Base-by-base conservation (phyloP, 805 yeast genomes). In the Teunomyces barrocoloradensis region DNA sequence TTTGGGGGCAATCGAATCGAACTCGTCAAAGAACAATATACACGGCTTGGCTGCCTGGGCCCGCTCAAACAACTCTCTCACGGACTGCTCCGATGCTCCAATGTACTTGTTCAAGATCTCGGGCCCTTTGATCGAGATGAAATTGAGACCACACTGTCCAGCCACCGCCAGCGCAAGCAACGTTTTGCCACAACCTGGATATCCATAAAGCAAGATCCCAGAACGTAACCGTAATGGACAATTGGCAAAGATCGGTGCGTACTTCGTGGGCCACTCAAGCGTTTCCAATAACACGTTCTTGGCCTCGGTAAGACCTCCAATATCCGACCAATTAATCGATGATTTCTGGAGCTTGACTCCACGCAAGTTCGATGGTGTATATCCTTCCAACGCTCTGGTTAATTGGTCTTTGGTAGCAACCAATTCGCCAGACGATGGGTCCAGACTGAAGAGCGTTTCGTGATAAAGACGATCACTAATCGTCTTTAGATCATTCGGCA, bases 141-240 rank as follows among this genome's bases (percentile, higher is more conserved):
- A 92, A 58, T 92, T 92, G 50, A 92, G 73, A 0, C 97, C 97
- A 68, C 97, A 90, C 61, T 91, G 94, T 1, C 89, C 84, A 1
- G 97, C 96, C 44, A 92, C 87, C 0, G 97, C 97, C 47, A 94
- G 86, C 0, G 98, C 98, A 34, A 92, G 66, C 51, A 91, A 73
- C 0, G 98, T 92, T 65, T 92, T 92, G 40, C 99, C 99, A 68
- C 99, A 92, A 2, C 99, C 99, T 0, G 99, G 98, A 61, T 89
- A 92, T 0, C 99, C 99, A 65, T 92, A 92, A 11, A 92, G 76
- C 43, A 92, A 69, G 20, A 92, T 81, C 43, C 99, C 99, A 0
- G 97, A 89, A 57, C 98, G 77, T 44, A 92, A 73, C 46, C 98
- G 71, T 44, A 92, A 70, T 0, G 98, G 96, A 58, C 96, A 89